Percentiles rank a stretch among this genome's conserved stretches.
phyloP scores from a whole-genome alignment of 148 eudicot species.

The Linanthus parryae region DNA sequence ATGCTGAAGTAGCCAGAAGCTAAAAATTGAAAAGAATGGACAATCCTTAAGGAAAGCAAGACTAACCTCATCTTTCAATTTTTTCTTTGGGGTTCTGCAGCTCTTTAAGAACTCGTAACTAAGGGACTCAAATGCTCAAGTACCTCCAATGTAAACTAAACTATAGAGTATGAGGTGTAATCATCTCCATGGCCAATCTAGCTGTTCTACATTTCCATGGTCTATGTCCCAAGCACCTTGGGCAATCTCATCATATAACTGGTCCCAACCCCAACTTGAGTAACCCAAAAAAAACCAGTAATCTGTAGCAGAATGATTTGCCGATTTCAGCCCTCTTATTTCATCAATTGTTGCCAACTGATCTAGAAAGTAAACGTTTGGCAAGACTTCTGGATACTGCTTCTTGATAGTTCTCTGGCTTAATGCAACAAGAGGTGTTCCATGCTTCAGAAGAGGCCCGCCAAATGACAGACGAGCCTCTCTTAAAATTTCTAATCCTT shows the following conservation, averaged over 20 bases:
- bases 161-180: neutral
- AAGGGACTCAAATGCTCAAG: slow-evolving; percentile 2
- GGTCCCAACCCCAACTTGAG: slow-evolving; percentile 78
- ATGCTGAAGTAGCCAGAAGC: too few relatives aligned
- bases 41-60: neutral
- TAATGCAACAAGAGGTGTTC: slow-evolving; percentile 60
- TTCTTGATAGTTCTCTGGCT: slow-evolving; percentile 19
- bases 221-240: slow-evolving; percentile 62
- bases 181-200: slow-evolving; percentile 56
- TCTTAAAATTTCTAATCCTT: slow-evolving; percentile 32
- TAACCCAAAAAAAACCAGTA: slow-evolving; percentile 86
- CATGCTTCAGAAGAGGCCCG: slow-evolving; percentile 57
- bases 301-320: slow-evolving; percentile 35
- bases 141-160: neutral
- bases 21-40: neutral
- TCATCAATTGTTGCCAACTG: slow-evolving; percentile 29
- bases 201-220: slow-evolving; percentile 18
- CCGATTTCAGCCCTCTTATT: slow-evolving; percentile 38
- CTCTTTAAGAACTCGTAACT: slow-evolving; percentile 4
- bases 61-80: neutral
- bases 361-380: slow-evolving; percentile 54
- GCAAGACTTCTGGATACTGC: slow-evolving; percentile 35
- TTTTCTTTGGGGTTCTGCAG: neutral
- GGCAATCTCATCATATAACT: slow-evolving; percentile 57
- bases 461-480: slow-evolving; percentile 68